Evolutionary conservation across 2,329 filamentous ascomycete genomes (phyloP), one percentile per base, ranked within the genome.

Genomic region (Aureobasidium sp.): DNA sequence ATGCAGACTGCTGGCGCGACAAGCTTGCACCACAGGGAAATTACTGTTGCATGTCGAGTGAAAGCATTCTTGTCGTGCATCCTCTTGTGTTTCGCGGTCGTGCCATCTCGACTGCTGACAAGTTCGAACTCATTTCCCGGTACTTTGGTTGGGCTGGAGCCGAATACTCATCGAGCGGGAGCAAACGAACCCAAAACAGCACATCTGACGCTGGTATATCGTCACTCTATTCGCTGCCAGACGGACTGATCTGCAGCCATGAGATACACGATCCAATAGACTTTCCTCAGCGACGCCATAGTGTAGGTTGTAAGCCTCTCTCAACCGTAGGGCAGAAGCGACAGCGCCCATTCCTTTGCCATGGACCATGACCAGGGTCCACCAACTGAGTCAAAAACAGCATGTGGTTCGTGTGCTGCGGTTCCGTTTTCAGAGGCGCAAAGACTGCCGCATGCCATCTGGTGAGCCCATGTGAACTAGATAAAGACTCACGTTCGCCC

Each of bases 371-470:
- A 50, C 57, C 37, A 59, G 57, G 57, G 45, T 59, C 57, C 25
- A 59, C 45, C 25, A 36, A 59, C 41, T 50, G 57, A 59, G 57
- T 49, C 57, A 49, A 59, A 59, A 41, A 50, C 57, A 41, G 57
- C 36, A 48, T 39, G 45, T 48, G 54, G 54, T 58, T 58, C 54
- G 45, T 42, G 44, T 59, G 41, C 57, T 59, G 57, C 57, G 57
- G 45, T 45, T 59, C 57, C 57, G 57, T 59, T 59, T 59, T 15
- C 29, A 27, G 57, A 59, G 57, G 57, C 57, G 57, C 45, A 50
- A 48, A 50, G 34, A 50, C 57, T 41, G 25, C 32, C 57, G 32
- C 57, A 59, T 49, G 57, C 37, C 45, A 50, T 49, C 41, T 44
- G 36, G 13, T 58, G 54, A 58, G 41, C 29, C 29, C 32, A 29